Evolutionary conservation across 75 land plant species (phyloP).

Genomic region (Azolla pinnata): DNA sequence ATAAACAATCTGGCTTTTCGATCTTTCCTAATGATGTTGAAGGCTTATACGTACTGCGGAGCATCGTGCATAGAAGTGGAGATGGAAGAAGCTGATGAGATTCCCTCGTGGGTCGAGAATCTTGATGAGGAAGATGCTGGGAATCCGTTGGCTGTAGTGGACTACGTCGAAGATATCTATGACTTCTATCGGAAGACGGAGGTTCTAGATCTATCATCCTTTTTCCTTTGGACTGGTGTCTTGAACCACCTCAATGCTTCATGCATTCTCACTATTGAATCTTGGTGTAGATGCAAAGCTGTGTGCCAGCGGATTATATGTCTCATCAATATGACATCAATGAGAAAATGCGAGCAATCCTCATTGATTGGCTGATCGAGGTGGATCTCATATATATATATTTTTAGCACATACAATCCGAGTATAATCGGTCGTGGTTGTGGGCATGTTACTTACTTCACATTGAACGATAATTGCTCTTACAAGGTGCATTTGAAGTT

Average conservation of each 20-base stretch:
- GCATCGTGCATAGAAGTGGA: constrained; percentile 20
- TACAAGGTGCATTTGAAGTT: constrained; percentile 91
- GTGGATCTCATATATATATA: too few species aligned
- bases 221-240: too few species aligned
- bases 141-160: constrained; percentile 63
- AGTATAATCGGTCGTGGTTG: too few species aligned
- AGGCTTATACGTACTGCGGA: neutral
- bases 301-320: constrained; percentile 57
- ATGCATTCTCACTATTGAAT: too few species aligned
- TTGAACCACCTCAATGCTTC: too few species aligned
- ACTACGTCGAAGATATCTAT: constrained; percentile 74
- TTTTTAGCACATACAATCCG: too few species aligned
- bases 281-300: constrained; percentile 40
- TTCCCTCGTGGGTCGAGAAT: constrained; percentile 25
- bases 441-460: too few species aligned
- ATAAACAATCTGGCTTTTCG: too few species aligned
- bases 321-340: constrained; percentile 56
- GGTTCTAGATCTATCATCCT: too few species aligned
- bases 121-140: constrained; percentile 50
- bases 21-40: neutral
- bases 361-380: constrained; percentile 85
- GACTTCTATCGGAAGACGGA: constrained; percentile 45
- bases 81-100: constrained; percentile 50
- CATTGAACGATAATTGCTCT: too few species aligned
- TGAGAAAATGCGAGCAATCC: constrained; percentile 73